These are phyloP conservation scores for Ophiostoma novo-ulmi DNA, from an alignment of 2,329 filamentous ascomycete species.

Conservation along the genomic window DNA sequence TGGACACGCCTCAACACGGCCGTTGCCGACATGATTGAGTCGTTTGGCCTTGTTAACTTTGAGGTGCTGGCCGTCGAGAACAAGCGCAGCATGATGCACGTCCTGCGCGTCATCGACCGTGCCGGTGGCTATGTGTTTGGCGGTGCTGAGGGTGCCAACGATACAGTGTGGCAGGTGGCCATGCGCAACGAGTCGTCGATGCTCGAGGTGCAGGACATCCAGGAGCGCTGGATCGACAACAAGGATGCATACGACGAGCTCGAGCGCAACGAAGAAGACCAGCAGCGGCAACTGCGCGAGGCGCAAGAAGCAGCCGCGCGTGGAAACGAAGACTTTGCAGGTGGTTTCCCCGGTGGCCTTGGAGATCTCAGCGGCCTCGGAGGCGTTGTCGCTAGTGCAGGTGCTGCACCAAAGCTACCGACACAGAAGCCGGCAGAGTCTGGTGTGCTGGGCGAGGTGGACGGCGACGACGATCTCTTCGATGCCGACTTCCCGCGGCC, in stretches of 20 bases:
- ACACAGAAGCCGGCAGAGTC: slow-evolving; percentile 32
- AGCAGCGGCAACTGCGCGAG: slow-evolving; percentile 59
- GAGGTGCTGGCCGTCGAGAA: slow-evolving; percentile 95
- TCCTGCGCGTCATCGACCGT: slow-evolving; percentile 83
- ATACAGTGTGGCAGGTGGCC: slow-evolving; percentile 94
- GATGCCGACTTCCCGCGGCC: slow-evolving; percentile 26
- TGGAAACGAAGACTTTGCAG: slow-evolving; percentile 29
- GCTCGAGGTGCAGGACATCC: slow-evolving; percentile 82
- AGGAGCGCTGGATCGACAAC: slow-evolving; percentile 90
- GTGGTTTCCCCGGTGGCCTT: slow-evolving; percentile 33
- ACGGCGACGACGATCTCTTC: slow-evolving; percentile 41
- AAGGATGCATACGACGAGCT: slow-evolving; percentile 81
- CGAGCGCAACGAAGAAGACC: slow-evolving; percentile 69
- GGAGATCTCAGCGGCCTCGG: slow-evolving; percentile 3
- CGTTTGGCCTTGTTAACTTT: slow-evolving; percentile 84
- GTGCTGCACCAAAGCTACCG: background rate
- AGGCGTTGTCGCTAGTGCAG: background rate
- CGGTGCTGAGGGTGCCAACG: slow-evolving; percentile 82
- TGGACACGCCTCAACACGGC: slow-evolving; percentile 82
- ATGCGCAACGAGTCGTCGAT: slow-evolving; percentile 71
- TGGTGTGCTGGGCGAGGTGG: slow-evolving; percentile 26
- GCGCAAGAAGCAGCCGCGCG: slow-evolving; percentile 31
- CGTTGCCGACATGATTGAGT: slow-evolving; percentile 79
- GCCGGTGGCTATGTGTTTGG: slow-evolving; percentile 93
- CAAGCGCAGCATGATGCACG: slow-evolving; percentile 91